These are phyloP conservation scores for Phytophthora podocarpi DNA, from an alignment of 352 stramenopile species.

Conservation along the genomic window DNA sequence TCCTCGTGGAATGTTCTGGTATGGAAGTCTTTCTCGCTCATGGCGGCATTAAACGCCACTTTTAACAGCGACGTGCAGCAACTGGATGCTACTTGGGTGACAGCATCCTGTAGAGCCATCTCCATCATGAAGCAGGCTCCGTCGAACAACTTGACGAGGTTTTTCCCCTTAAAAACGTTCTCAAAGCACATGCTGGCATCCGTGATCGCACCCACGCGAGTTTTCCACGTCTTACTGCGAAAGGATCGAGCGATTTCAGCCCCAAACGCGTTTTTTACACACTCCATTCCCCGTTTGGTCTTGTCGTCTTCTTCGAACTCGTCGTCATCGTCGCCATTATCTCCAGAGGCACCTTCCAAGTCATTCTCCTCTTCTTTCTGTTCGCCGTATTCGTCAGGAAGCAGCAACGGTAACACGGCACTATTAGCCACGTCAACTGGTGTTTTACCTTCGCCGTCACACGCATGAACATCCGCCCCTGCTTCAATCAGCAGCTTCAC, in stretches of 20 bases:
- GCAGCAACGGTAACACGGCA: conserved; percentile 48
- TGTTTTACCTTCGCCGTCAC: conserved; percentile 61
- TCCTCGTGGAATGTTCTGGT: conserved; percentile 56
- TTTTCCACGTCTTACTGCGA: conserved; percentile 65
- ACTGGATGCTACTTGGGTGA: conserved; percentile 67
- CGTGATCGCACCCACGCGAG: conserved; percentile 52
- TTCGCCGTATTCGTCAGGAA: conserved; percentile 48
- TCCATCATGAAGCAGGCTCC: conserved; percentile 68
- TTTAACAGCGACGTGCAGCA: conserved; percentile 70
- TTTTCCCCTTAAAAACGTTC: conserved; percentile 43
- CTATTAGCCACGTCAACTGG: conserved; percentile 67
- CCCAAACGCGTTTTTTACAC: conserved; percentile 56
- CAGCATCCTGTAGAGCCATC: conserved; percentile 57
- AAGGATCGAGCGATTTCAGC: conserved; percentile 56
- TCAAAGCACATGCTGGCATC: conserved; percentile 62
- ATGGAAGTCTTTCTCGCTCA: conserved; percentile 70
- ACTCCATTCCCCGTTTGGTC: conserved; percentile 13
- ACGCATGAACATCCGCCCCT: conserved; percentile 68
- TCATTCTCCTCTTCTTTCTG: conserved; percentile 34
- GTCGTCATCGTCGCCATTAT: conserved; percentile 48
- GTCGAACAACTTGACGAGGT: conserved; percentile 59
- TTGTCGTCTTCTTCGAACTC: conserved; percentile 36
- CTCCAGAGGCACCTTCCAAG: conserved; percentile 18
- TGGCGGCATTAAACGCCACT: conserved; percentile 58
- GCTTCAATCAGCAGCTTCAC: conserved; percentile 74